Evolutionary conservation across 2,329 filamentous ascomycete species (phyloP), one percentile per base, ranked within the genome.

Genomic region (Exophiala phaeomuriformis): DNA sequence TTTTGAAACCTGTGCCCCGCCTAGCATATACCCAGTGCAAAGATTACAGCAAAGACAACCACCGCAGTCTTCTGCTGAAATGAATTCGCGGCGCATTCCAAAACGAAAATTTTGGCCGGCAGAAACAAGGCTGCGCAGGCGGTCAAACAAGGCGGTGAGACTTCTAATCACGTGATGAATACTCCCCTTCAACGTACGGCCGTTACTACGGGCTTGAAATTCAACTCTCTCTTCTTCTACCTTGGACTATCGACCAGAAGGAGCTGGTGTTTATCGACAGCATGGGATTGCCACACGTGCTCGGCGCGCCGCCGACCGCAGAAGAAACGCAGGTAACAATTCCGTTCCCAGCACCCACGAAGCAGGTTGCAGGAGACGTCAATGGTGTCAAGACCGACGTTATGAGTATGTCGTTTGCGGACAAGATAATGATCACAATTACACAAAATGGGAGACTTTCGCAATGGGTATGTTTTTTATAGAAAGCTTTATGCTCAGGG

Each of bases 381-480:
- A 81, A 84, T 58, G 83, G 82, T 31, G 69, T 84, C 27, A 69
- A 77, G 35, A 97, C 93, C 1, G 82, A 89, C 60, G 84, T 88
- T 33, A 83, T 82, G 37, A 78, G 78, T 7, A 75, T 90, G 50
- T 81, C 77, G 63, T 97, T 97, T 71, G 78, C 84, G 5, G 93
- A 97, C 77, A 95, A 89, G 71, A 89, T 98, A 64, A 73, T 98
- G 63, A 75, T 98, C 58, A 96, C 90, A 1, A 79, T 97, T 55
- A 88, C 87, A 0, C 93, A 97, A 72, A 81, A 85, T 57, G 91
- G 90, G 4, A 81, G 85, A 55, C 73, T 97, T 44, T 86, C 88
- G 19, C 93, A 97, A 77, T 98, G 93, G 93, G 90, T 96, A 75
- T 50, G 73, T 67, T 9, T 4, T 31, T 7, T 4, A 9, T 6